A percentile compares a stretch with the other conserved stretches of the same genome.
Conservation (phyloP, 345 rosid genomes). For the Draba incana region DNA sequence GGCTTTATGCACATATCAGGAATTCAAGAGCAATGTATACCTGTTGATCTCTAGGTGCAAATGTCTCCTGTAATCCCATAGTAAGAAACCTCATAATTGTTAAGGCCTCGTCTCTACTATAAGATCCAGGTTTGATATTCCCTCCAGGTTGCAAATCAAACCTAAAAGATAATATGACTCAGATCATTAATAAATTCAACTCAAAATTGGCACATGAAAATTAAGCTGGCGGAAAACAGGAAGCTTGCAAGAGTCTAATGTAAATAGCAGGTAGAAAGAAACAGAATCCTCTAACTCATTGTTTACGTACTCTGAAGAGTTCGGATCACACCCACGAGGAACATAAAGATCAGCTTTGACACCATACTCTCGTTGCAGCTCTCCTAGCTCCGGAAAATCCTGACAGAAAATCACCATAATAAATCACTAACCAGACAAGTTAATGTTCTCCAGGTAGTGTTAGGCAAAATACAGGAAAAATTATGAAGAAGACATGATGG, state of each 20-base stretch:
- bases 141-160: slow-evolving; percentile 79
- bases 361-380: slow-evolving; percentile 70
- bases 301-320: slow-evolving; percentile 74
- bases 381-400: slow-evolving; percentile 71
- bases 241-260: slow-evolving; percentile 26
- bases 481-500: slow-evolving; percentile 20
- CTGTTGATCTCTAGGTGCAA: slow-evolving; percentile 81
- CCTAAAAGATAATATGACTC: slow-evolving; percentile 49
- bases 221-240: slow-evolving; percentile 10
- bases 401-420: slow-evolving; percentile 40
- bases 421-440: slow-evolving; percentile 24
- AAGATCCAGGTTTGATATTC: slow-evolving; percentile 77
- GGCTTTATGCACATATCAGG: slow-evolving; percentile 23
- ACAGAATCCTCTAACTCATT: slow-evolving; percentile 5
- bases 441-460: slow-evolving; percentile 12
- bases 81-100: slow-evolving; percentile 84
- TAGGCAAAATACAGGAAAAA: slow-evolving; percentile 18
- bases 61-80: slow-evolving; percentile 81
- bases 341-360: slow-evolving; percentile 69
- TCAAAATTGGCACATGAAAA: slow-evolving; percentile 20
- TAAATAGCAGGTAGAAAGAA: slow-evolving; percentile 21
- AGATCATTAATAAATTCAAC: slow-evolving; percentile 34
- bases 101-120: slow-evolving; percentile 75
- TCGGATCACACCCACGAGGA: slow-evolving; percentile 69
- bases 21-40: slow-evolving; percentile 43